Evolutionary conservation across 306 rosid species (phyloP).

Genomic region (Lotus japonicus): DNA sequence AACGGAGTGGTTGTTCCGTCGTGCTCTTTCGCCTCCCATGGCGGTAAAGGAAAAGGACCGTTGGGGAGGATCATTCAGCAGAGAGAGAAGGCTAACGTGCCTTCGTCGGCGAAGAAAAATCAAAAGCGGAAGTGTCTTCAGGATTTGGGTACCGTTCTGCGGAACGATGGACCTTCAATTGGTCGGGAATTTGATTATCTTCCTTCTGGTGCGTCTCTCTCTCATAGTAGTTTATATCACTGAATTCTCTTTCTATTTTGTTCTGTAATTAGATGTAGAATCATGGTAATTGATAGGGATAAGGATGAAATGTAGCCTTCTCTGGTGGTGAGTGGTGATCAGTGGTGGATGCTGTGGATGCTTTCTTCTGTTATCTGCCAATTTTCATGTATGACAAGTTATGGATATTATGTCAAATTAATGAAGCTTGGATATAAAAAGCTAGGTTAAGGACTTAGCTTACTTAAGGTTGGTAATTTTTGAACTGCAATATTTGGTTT

Average conservation of each 20-base stretch:
- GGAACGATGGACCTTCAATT: conserved; percentile 63
- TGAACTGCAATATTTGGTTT: not conserved
- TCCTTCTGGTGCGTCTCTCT: conserved; percentile 40
- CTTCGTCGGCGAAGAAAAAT: conserved; percentile 28
- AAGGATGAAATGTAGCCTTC: not conserved
- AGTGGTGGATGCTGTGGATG: not conserved
- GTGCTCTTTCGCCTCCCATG: not conserved
- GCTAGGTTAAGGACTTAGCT: not conserved
- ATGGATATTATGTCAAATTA: not conserved
- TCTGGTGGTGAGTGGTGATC: not conserved
- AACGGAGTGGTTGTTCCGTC: conserved; percentile 18
- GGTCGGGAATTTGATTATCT: conserved; percentile 55
- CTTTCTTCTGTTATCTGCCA: not conserved
- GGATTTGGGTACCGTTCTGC: conserved; percentile 38
- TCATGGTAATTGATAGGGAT: not conserved
- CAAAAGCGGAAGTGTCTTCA: conserved; percentile 29
- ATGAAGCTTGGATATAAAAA: not conserved
- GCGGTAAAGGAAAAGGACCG: conserved; percentile 24
- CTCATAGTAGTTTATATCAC: conserved; percentile 10
- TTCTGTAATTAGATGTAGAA: not conserved
- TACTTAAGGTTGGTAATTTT: not conserved
- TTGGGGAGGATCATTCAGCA: not conserved
- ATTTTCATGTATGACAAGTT: not conserved
- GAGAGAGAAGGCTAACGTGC: not conserved
- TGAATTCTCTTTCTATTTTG: not conserved